Percentiles rank a stretch among this genome's conserved stretches.
Conservation (phyloP, 1,284 basidiomycete species). For the Hypsizygus ulmarius region DNA sequence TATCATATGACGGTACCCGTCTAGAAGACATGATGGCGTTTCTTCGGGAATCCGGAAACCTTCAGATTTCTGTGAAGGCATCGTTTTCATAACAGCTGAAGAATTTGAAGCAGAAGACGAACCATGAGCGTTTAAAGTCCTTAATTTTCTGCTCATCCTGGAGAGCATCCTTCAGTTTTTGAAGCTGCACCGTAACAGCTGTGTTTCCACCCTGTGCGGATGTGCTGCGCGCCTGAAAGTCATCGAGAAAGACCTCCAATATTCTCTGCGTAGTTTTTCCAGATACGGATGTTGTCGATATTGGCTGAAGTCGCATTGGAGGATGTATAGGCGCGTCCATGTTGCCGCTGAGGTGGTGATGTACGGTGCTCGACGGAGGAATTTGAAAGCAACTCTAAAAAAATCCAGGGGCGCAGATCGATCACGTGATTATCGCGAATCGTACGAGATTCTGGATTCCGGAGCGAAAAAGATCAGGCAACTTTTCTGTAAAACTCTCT, state of each 20-base stretch:
- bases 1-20: too few species aligned
- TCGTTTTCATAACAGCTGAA: too few species aligned
- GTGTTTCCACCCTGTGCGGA: constrained; percentile 46
- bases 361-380: constrained; percentile 2
- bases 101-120: too few species aligned
- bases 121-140: too few species aligned
- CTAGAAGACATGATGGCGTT: too few species aligned
- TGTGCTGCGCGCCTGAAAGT: constrained; percentile 44
- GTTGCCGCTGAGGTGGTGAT: constrained; percentile 3
- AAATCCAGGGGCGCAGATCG: not conserved
- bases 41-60: too few species aligned
- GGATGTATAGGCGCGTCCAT: constrained; percentile 35
- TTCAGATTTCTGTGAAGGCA: too few species aligned
- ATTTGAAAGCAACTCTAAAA: not conserved
- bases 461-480: constrained; percentile 17
- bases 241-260: constrained; percentile 43
- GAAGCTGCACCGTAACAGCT: constrained; percentile 52
- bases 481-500: constrained; percentile 5
- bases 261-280: constrained; percentile 37
- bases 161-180: constrained; percentile 49
- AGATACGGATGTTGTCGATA: constrained; percentile 34
- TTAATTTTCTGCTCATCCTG: constrained; percentile 40
- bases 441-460: constrained; percentile 7
- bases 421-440: constrained; percentile 13
- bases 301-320: constrained; percentile 43